Conservation (phyloP, 768 basidiomycete species). For the Leucocoprinus birnbaumii region DNA sequence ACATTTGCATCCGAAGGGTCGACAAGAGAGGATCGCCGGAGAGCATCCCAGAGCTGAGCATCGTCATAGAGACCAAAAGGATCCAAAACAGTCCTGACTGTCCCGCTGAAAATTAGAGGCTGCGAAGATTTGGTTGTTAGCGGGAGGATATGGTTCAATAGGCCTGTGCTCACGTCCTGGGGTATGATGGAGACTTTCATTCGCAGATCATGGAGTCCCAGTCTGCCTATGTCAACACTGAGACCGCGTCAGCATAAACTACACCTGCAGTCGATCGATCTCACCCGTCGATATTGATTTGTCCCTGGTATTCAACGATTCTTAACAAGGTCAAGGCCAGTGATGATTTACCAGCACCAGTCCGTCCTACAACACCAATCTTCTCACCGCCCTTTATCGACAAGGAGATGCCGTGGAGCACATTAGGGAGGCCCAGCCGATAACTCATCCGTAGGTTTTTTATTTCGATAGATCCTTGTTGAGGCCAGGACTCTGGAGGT, state of each 20-base stretch:
- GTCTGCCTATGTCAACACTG: slow-evolving; percentile 61
- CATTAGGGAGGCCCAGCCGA: slow-evolving; percentile 67
- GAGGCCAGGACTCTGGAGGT: slow-evolving; percentile 64
- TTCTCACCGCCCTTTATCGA: slow-evolving; percentile 67
- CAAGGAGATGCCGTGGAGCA: slow-evolving; percentile 62
- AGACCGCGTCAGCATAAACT: background rate
- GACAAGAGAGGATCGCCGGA: slow-evolving; percentile 53
- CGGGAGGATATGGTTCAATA: too few species aligned
- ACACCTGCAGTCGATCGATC: slow-evolving; percentile 3
- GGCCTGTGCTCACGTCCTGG: slow-evolving; percentile 47
- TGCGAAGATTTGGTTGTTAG: background rate
- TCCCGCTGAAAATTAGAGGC: slow-evolving; percentile 27
- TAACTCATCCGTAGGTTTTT: slow-evolving; percentile 60
- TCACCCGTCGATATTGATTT: slow-evolving; percentile 63
- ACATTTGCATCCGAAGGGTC: slow-evolving; percentile 16
- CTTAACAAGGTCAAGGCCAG: slow-evolving; percentile 66
- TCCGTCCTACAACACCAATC: slow-evolving; percentile 71
- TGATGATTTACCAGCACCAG: slow-evolving; percentile 60
- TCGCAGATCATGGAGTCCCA: slow-evolving; percentile 65
- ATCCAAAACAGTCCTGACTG: slow-evolving; percentile 55
- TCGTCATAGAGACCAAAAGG: slow-evolving; percentile 63
- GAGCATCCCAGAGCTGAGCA: slow-evolving; percentile 67
- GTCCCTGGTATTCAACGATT: slow-evolving; percentile 66
- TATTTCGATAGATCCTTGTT: slow-evolving; percentile 57
- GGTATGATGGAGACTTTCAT: slow-evolving; percentile 63